phyloP scores from a whole-genome alignment of 2,329 filamentous ascomycete species.

The Aaosphaeria pasadenensis region DNA sequence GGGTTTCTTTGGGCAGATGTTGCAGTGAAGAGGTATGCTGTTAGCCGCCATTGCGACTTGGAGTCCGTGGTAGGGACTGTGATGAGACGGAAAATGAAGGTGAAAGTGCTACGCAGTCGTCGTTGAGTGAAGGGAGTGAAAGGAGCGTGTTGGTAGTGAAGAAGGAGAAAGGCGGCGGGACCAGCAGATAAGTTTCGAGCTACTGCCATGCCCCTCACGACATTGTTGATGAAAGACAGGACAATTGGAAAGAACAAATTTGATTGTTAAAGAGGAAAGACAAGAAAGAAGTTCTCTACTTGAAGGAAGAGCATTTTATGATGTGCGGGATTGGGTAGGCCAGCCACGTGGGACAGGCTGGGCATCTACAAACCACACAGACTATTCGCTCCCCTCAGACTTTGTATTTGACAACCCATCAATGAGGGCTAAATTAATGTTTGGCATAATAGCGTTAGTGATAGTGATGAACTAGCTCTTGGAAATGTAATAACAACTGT shows the following conservation, averaged over 20 bases:
- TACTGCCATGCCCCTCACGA: too few species aligned
- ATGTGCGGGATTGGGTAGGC: conserved; percentile 19
- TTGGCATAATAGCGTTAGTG: too few species aligned
- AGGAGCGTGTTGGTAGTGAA: conserved; percentile 34
- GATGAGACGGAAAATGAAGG: conserved; percentile 10
- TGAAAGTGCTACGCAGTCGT: conserved; percentile 18
- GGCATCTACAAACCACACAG: conserved; percentile 6
- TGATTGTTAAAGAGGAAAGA: conserved; percentile 14
- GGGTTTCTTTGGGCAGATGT: conserved; percentile 75
- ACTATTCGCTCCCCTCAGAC: too few species aligned
- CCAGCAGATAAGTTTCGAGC: too few species aligned
- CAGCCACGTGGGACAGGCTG: conserved; percentile 27
- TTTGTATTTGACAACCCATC: too few species aligned
- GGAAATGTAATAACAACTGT: too few species aligned
- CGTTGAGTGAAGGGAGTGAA: conserved; percentile 25
- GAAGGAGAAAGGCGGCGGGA: conserved; percentile 19
- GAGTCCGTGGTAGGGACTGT: conserved; percentile 21
- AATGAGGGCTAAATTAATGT: too few species aligned
- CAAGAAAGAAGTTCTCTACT: conserved; percentile 11
- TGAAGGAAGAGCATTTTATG: conserved; percentile 23
- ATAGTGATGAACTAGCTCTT: too few species aligned
- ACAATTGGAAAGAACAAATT: not conserved
- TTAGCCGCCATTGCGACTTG: conserved; percentile 35
- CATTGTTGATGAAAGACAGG: too few species aligned
- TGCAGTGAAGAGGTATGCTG: conserved; percentile 70